Base-by-base conservation (phyloP, 2,329 filamentous ascomycete species). In the Endoconidiophora laricicola region DNA sequence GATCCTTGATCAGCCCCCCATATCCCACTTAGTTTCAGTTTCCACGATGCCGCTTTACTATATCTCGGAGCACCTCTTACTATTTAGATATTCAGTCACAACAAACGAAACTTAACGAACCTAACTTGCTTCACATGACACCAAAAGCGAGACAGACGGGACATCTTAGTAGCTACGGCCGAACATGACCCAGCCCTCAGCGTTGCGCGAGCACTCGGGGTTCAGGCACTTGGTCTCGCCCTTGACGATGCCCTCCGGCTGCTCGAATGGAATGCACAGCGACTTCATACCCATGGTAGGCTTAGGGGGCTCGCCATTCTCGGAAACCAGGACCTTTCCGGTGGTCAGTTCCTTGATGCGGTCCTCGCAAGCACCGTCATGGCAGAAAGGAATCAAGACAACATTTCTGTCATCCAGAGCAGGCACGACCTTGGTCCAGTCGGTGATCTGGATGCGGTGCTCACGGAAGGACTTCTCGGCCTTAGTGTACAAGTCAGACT, bases 311-410 rank as follows among this genome's bases (percentile, higher is more conserved):
- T 76, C 73, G 45, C 73, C 69, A 33, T 69, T 63, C 46, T 67
- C 65, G 49, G 70, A 65, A 58, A 71, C 77, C 49, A 78, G 72
- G 52, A 79, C 80, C 58, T 80, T 83, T 56, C 83, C 81, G 41
- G 83, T 86, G 55, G 86, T 94, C 62, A 88, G 73, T 51, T 93
- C 86, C 76, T 96, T 96, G 70, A 96, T 86, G 64, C 86, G 78
- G 59, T 95, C 90, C 67, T 95, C 90, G 61, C 90, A 96, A 63
- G 84, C 79, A 57, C 69, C 67, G 36, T 77, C 83, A 55, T 88
- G 71, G 63, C 93, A 98, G 71, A 86, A 84, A 48, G 90, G 90
- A 56, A 96, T 93, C 54, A 96, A 70, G 41, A 93, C 81, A 41
- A 96, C 80, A 61, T 96, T 94, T 76, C 93, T 94, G 62, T 76